Evolutionary conservation across 1,139 yeast genomes (phyloP).

Genomic region (Meyerozyma smithsonii): DNA sequence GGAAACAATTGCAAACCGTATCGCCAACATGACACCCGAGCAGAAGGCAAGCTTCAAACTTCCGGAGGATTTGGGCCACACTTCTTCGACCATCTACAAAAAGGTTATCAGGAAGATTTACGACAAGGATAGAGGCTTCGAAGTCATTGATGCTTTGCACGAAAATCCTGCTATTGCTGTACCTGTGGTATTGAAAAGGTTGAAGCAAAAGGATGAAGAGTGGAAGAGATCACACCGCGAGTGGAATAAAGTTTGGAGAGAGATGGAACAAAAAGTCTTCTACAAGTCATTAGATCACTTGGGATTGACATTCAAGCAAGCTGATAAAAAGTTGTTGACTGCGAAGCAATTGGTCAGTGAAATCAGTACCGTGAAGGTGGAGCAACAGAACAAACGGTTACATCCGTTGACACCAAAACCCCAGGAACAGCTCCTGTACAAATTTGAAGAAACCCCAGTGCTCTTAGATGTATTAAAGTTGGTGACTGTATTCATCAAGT

Average conservation of each 20-base stretch:
- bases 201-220: slow-evolving; percentile 97
- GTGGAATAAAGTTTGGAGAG: slow-evolving; percentile 99
- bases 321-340: slow-evolving; percentile 87
- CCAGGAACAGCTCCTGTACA: slow-evolving; percentile 71
- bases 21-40: slow-evolving; percentile 88
- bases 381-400: slow-evolving; percentile 70
- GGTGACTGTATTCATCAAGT: slow-evolving; percentile 63
- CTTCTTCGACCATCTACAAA: slow-evolving; percentile 85
- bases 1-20: slow-evolving; percentile 91
- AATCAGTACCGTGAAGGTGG: slow-evolving; percentile 86
- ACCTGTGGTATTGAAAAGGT: slow-evolving; percentile 84
- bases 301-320: slow-evolving; percentile 93
- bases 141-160: slow-evolving; percentile 92
- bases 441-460: slow-evolving; percentile 61
- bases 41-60: slow-evolving; percentile 82
- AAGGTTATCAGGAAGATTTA: slow-evolving; percentile 89
- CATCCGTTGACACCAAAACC: slow-evolving; percentile 87
- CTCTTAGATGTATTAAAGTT: slow-evolving; percentile 70
- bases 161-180: slow-evolving; percentile 94
- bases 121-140: slow-evolving; percentile 92
- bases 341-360: slow-evolving; percentile 88
- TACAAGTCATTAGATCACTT: slow-evolving; percentile 91
- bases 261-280: slow-evolving; percentile 91
- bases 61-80: slow-evolving; percentile 91
- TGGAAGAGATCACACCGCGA: slow-evolving; percentile 98